A percentile compares a stretch with the other conserved stretches of the same genome.
Evolutionary conservation across 768 basidiomycete genomes (phyloP).

Genomic region (Naganishia randhawae): DNA sequence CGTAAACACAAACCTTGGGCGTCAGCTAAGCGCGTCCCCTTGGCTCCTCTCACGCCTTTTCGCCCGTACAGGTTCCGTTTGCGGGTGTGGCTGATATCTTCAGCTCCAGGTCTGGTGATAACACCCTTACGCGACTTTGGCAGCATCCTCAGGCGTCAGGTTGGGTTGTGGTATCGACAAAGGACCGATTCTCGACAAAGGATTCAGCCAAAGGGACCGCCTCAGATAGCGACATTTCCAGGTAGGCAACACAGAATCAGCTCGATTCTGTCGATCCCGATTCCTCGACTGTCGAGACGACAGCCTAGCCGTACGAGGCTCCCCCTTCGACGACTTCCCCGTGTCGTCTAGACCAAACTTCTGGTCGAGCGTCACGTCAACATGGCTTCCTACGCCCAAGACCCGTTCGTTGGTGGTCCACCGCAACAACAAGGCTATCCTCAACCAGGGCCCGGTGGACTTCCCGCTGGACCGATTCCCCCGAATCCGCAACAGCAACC

Average conservation of each 20-base stretch:
- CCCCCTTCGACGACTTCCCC: background rate
- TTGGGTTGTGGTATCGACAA: constrained; percentile 10
- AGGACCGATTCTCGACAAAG: background rate
- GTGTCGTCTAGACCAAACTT: background rate
- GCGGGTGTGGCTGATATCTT: no score
- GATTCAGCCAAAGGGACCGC: constrained; percentile 1
- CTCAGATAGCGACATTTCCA: background rate
- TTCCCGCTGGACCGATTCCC: constrained; percentile 20
- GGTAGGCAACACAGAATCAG: background rate
- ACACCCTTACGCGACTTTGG: background rate
- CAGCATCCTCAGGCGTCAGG: background rate
- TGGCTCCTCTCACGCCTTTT: constrained; percentile 2
- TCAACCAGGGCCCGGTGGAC: constrained; percentile 25
- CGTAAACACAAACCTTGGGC: background rate
- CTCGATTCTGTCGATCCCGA: constrained; percentile 13
- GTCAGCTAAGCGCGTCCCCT: background rate
- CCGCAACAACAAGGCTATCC: constrained; percentile 20
- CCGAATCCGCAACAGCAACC: constrained; percentile 24
- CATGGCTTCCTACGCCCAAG: constrained; percentile 15
- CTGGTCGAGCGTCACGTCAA: background rate
- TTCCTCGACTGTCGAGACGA: constrained; percentile 10
- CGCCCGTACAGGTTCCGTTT: no score
- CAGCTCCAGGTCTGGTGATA: background rate
- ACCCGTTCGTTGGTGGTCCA: constrained; percentile 13
- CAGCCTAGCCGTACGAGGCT: background rate